These are phyloP conservation scores for Phytophthora multivora DNA, from an alignment of 352 stramenopile species.

Conservation along the genomic window DNA sequence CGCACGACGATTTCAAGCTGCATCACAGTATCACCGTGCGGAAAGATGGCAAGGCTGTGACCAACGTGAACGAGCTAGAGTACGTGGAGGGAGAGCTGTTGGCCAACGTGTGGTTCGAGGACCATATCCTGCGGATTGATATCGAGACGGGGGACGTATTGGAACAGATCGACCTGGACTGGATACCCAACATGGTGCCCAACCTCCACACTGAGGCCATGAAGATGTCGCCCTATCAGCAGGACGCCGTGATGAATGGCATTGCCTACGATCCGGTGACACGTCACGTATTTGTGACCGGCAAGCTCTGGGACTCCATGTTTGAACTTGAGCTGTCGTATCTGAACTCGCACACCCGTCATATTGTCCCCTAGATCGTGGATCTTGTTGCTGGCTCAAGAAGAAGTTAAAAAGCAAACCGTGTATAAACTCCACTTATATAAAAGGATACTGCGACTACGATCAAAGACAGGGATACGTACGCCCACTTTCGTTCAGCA, in stretches of 20 bases:
- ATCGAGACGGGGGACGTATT: conserved; percentile 64
- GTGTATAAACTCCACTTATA: conserved; percentile 17
- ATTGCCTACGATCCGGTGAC: conserved; percentile 78
- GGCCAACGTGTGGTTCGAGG: conserved; percentile 88
- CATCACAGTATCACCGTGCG: conserved; percentile 61
- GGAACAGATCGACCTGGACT: conserved; percentile 72
- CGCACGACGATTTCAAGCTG: conserved; percentile 51
- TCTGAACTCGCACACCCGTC: conserved; percentile 26
- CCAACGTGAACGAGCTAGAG: conserved; percentile 88
- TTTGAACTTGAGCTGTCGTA: conserved; percentile 82
- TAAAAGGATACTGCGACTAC: conserved; percentile 20
- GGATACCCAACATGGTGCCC: conserved; percentile 63
- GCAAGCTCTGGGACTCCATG: conserved; percentile 87
- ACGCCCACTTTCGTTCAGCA: conserved; percentile 28
- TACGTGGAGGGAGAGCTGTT: conserved; percentile 83
- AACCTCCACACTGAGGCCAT: conserved; percentile 60
- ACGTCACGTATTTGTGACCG: conserved; percentile 73
- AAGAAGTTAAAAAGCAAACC: not conserved
- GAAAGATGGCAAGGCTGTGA: conserved; percentile 46
- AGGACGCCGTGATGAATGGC: conserved; percentile 89
- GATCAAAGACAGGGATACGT: conserved; percentile 9
- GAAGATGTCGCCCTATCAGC: conserved; percentile 34
- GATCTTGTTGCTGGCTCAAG: not conserved
- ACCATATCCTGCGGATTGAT: conserved; percentile 82
- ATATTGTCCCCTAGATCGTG: conserved; percentile 8